Evolutionary conservation across 1,284 basidiomycete genomes (phyloP), one percentile per base, ranked within the genome.

Genomic region (Papiliotrema nemorosa): DNA sequence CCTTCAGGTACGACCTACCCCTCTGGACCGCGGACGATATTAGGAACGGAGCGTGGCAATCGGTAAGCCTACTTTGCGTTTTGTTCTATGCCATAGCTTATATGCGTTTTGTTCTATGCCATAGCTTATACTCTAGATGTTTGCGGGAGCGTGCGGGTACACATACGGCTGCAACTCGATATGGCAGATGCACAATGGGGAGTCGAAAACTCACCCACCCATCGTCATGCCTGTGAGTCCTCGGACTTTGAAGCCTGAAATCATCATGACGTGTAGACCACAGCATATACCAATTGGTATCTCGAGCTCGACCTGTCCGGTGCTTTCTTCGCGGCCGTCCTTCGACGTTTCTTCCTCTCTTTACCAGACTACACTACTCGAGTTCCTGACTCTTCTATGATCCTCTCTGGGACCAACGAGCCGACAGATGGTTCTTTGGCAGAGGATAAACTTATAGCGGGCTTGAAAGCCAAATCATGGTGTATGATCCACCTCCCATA

Each of bases 91-190:
- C 13, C 18, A 14, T 3, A 12, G 44, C 49, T 51, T 21, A 47
- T 26, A 18, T 13, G n/a, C 16, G 27, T 25, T 18, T 16, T 13
- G 18, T 24, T 27, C 14, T 34, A 5, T 5, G 20, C 13, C 18
- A 14, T 3, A 12, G 44, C 49, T 51, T 21, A 47, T 26, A 18
- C 3, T 21, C 2, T 18, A 48, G 44, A 22, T 60, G 5, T 55
- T 54, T 24, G 46, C 52, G 2, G 55, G 60, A 9, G 43, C 55
- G 1, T 46, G 47, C 14, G 60, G 60, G 1, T 35, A 51, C 40
- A 57, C 53, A 10, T 62, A 62, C 38, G 60, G 60, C 16, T 44
- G 41, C 36, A 55, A 59, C 48, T 53, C 53, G 6, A 52, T 59
- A 38, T 62, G 40, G 52, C 58, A 60, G 39, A 55, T 60, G 53